phyloP scores from a whole-genome alignment of 805 yeast species.

The Saccharomycopsis lassenensis region DNA sequence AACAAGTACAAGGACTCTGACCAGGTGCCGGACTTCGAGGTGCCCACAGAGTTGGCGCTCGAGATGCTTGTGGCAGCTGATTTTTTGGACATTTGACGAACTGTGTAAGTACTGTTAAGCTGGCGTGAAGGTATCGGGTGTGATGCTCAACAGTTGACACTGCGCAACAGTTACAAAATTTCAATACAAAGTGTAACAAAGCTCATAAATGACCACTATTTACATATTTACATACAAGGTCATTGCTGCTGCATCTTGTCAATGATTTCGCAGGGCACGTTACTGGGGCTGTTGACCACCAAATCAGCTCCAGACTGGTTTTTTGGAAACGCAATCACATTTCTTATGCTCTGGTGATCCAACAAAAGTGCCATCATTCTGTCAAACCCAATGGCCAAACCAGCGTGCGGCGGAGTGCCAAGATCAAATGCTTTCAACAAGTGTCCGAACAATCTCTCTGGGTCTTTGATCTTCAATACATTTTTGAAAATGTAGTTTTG shows the following conservation, averaged over 20 bases:
- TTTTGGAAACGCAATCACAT: slow-evolving; percentile 94
- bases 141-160: too few relatives aligned
- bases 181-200: too few relatives aligned
- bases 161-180: too few relatives aligned
- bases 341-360: slow-evolving; percentile 71
- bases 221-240: too few relatives aligned
- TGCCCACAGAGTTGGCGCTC: slow-evolving; percentile 89
- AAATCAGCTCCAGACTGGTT: slow-evolving; percentile 81
- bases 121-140: too few relatives aligned
- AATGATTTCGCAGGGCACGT: too few relatives aligned
- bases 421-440: slow-evolving; percentile 65
- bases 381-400: slow-evolving; percentile 91
- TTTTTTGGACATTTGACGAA: slow-evolving; percentile 58
- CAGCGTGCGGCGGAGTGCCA: slow-evolving; percentile 99
- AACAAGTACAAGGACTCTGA: slow-evolving; percentile 44
- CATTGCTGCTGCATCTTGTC: too few relatives aligned
- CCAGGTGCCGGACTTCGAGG: slow-evolving; percentile 73
- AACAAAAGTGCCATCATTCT: slow-evolving; percentile 82
- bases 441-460: slow-evolving; percentile 71
- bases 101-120: too few relatives aligned
- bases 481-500: slow-evolving; percentile 64
- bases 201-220: too few relatives aligned
- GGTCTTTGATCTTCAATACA: slow-evolving; percentile 48
- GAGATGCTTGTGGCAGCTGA: slow-evolving; percentile 92
- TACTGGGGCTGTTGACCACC: slow-evolving; percentile 78